Conservation (phyloP, 169 alveolate species). For the Babesia bovis region DNA sequence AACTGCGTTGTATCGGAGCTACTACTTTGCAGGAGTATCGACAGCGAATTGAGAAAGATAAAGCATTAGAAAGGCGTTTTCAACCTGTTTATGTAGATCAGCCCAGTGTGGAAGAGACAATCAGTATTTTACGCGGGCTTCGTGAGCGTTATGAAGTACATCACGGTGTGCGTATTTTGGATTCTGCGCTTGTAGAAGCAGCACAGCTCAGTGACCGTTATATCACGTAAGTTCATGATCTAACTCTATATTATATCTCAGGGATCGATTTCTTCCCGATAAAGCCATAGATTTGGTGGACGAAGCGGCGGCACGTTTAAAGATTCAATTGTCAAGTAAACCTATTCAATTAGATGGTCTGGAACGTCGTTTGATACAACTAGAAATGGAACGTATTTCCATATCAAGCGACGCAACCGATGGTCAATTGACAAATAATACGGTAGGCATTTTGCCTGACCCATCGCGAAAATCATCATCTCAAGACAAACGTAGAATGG, state of each 20-base stretch:
- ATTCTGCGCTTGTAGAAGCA: conserved; percentile 86
- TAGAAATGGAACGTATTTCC: conserved; percentile 84
- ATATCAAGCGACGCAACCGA: conserved; percentile 40
- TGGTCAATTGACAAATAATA: neutral
- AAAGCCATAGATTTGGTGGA: conserved; percentile 85
- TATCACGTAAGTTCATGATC: conserved; percentile 33
- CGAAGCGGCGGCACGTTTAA: conserved; percentile 85
- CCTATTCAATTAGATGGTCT: conserved; percentile 83
- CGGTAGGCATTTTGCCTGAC: conserved; percentile 25
- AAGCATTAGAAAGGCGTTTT: conserved; percentile 88
- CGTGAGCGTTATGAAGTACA: conserved; percentile 86
- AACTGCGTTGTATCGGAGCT: conserved; percentile 86
- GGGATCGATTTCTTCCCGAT: conserved; percentile 82
- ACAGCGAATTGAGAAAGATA: conserved; percentile 85
- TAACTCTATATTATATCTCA: neutral
- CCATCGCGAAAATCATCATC: conserved; percentile 3
- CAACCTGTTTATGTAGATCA: conserved; percentile 85
- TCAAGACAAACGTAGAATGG: conserved; percentile 53
- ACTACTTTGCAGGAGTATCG: conserved; percentile 87
- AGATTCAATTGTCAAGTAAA: conserved; percentile 81
- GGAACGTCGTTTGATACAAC: conserved; percentile 79
- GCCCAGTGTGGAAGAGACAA: conserved; percentile 81
- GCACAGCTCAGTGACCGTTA: conserved; percentile 82
- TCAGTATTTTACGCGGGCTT: conserved; percentile 84
- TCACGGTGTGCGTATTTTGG: conserved; percentile 87